phyloP scores from a whole-genome alignment of 305 asterid species.

The Ruellia speciosa region DNA sequence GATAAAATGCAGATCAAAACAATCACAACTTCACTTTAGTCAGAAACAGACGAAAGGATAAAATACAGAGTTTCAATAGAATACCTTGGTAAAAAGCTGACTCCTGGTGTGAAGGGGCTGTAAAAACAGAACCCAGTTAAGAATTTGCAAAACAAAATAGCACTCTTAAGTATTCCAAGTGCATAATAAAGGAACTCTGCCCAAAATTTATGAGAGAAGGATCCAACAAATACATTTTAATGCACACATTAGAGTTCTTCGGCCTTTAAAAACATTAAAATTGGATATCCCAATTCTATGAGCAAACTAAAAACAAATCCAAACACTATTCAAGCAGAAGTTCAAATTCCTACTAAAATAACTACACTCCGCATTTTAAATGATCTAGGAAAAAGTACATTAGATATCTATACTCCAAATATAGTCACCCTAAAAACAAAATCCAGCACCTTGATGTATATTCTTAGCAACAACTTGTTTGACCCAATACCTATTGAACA shows the following conservation, averaged over 20 bases:
- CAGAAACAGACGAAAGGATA: constrained; percentile 9
- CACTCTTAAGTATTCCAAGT: neutral
- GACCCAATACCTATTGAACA: no score
- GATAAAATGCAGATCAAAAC: constrained; percentile 18
- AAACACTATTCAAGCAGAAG: constrained; percentile 7
- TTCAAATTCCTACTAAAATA: constrained; percentile 1
- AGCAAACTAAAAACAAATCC: neutral
- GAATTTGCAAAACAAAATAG: neutral
- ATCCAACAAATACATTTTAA: no score
- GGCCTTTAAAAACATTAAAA: neutral
- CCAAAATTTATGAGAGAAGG: neutral
- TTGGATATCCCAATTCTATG: neutral
- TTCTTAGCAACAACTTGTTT: constrained; percentile 1
- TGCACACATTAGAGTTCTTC: neutral
- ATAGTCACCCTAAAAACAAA: constrained; percentile 7
- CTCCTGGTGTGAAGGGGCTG: constrained; percentile 83
- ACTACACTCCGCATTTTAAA: neutral
- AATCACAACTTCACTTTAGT: constrained; percentile 1
- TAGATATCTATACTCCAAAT: constrained; percentile 2
- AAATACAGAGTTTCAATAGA: constrained; percentile 15
- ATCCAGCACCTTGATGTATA: neutral
- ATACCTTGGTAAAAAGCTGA: constrained; percentile 78
- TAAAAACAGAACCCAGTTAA: constrained; percentile 22
- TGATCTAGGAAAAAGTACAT: neutral
- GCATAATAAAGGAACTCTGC: neutral